phyloP scores from a whole-genome alignment of 2,329 filamentous ascomycete species.

The Neonectria magnoliae region DNA sequence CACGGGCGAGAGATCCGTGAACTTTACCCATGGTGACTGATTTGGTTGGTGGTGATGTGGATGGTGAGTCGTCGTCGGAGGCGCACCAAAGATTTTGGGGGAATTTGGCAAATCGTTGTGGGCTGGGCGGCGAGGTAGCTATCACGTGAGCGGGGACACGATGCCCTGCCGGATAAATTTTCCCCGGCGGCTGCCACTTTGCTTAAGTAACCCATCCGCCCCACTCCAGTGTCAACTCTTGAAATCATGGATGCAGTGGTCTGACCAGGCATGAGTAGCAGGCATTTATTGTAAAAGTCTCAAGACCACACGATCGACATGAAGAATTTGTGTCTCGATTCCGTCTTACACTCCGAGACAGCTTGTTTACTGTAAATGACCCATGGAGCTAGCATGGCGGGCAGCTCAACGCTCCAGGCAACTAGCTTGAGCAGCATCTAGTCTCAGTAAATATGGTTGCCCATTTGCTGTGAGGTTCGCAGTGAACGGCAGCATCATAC shows the following conservation, averaged over 20 bases:
- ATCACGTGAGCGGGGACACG: constrained; percentile 51
- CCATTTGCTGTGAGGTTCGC: background rate
- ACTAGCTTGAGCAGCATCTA: background rate
- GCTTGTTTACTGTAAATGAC: background rate
- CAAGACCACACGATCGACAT: no score
- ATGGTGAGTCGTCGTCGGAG: constrained; percentile 46
- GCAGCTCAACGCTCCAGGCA: background rate
- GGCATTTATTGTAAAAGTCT: background rate
- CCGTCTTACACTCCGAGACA: no score
- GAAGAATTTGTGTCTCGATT: no score
- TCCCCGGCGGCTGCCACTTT: constrained; percentile 20
- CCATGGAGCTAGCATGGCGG: background rate
- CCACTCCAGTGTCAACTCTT: background rate
- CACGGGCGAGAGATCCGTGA: constrained; percentile 93
- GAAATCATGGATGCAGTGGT: no score
- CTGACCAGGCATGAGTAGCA: background rate
- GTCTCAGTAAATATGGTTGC: background rate
- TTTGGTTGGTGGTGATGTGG: constrained; percentile 51
- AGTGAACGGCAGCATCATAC: background rate
- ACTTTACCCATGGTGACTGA: constrained; percentile 84
- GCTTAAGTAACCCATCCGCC: constrained; percentile 3
- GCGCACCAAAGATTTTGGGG: constrained; percentile 47
- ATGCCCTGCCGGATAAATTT: constrained; percentile 50
- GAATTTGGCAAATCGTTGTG: constrained; percentile 54
- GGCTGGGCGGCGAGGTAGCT: constrained; percentile 46